Conservation (phyloP, 2,329 filamentous ascomycete species). For the Volutella citrinella region DNA sequence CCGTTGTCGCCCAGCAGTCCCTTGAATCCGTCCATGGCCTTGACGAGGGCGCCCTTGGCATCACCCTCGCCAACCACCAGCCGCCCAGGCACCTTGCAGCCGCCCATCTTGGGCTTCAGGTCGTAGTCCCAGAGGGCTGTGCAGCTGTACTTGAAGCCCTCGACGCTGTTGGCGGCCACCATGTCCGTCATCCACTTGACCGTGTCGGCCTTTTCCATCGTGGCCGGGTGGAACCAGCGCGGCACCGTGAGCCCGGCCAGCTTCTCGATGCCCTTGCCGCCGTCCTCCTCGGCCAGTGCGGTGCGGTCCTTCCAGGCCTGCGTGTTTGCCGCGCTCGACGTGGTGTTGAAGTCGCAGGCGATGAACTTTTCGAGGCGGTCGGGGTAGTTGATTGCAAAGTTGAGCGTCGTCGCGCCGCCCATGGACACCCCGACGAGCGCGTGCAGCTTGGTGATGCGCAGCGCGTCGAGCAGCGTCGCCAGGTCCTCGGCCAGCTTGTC, state of each 20-base stretch:
- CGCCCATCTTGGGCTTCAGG: slow-evolving; percentile 53
- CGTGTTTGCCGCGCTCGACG: slow-evolving; percentile 70
- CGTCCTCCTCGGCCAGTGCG: slow-evolving; percentile 57
- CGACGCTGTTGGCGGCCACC: slow-evolving; percentile 65
- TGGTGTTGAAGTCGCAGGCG: slow-evolving; percentile 75
- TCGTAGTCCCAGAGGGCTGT: slow-evolving; percentile 72
- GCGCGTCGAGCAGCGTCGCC: slow-evolving; percentile 60
- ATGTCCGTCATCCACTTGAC: slow-evolving; percentile 63
- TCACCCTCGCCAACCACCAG: slow-evolving; percentile 73
- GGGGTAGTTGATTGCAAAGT: slow-evolving; percentile 67
- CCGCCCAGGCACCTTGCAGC: slow-evolving; percentile 56
- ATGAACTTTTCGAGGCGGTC: slow-evolving; percentile 59
- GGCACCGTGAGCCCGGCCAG: slow-evolving; percentile 70
- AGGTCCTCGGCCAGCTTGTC: slow-evolving; percentile 69
- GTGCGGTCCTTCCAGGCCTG: slow-evolving; percentile 78
- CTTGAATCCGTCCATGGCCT: slow-evolving; percentile 76
- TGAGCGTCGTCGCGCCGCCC: slow-evolving; percentile 75
- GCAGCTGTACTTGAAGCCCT: slow-evolving; percentile 66
- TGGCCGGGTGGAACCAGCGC: slow-evolving; percentile 72
- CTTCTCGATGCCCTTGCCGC: slow-evolving; percentile 57
- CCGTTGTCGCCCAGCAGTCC: slow-evolving; percentile 51
- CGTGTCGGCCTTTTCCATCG: slow-evolving; percentile 41
- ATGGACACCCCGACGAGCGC: slow-evolving; percentile 74
- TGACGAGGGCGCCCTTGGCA: slow-evolving; percentile 66
- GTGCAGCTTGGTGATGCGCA: slow-evolving; percentile 66